Evolutionary conservation across 2,329 filamentous ascomycete species (phyloP).

Genomic region (Didymella arachidicola): DNA sequence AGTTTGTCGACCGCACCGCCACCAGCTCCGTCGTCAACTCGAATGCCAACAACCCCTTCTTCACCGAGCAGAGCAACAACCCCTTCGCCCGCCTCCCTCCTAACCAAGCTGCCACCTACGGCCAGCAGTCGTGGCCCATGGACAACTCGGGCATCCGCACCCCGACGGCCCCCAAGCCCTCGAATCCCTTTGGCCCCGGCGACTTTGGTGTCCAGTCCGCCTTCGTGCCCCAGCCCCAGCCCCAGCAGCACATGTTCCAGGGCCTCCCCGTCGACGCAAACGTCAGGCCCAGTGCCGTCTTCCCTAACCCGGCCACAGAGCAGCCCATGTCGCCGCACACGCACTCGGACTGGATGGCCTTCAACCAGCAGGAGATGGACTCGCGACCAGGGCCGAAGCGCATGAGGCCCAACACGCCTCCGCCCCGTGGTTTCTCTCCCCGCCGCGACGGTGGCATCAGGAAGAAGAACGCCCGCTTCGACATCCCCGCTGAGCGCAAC

Average conservation of each 20-base stretch:
- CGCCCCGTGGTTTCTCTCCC: slow-evolving; percentile 77
- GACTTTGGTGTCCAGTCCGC: slow-evolving; percentile 59
- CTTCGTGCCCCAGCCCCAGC: slow-evolving; percentile 54
- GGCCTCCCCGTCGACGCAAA: slow-evolving; percentile 49
- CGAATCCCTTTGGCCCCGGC: slow-evolving; percentile 66
- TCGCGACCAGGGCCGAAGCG: slow-evolving; percentile 58
- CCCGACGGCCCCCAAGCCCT: slow-evolving; percentile 75
- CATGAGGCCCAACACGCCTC: slow-evolving; percentile 71
- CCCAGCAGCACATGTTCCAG: slow-evolving; percentile 52
- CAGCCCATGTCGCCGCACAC: slow-evolving; percentile 68
- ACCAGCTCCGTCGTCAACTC: slow-evolving; percentile 50
- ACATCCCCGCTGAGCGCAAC: slow-evolving; percentile 93
- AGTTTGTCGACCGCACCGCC: slow-evolving; percentile 50
- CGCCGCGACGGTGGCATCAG: slow-evolving; percentile 85
- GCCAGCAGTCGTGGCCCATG: slow-evolving; percentile 67
- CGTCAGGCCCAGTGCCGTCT: slow-evolving; percentile 59
- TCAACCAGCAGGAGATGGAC: slow-evolving; percentile 61
- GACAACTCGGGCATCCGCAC: slow-evolving; percentile 75
- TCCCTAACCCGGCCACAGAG: slow-evolving; percentile 54
- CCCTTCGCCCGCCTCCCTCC: slow-evolving; percentile 71
- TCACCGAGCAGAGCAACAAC: slow-evolving; percentile 57
- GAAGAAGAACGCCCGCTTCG: slow-evolving; percentile 98
- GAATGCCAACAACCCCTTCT: slow-evolving; percentile 58
- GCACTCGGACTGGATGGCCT: slow-evolving; percentile 65
- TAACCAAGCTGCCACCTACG: slow-evolving; percentile 56